Percentiles rank a stretch among this genome's conserved stretches.
These are phyloP conservation scores for Rhodotorula mucilaginosa DNA, from an alignment of 1,284 basidiomycete genomes.

Conservation along the genomic window DNA sequence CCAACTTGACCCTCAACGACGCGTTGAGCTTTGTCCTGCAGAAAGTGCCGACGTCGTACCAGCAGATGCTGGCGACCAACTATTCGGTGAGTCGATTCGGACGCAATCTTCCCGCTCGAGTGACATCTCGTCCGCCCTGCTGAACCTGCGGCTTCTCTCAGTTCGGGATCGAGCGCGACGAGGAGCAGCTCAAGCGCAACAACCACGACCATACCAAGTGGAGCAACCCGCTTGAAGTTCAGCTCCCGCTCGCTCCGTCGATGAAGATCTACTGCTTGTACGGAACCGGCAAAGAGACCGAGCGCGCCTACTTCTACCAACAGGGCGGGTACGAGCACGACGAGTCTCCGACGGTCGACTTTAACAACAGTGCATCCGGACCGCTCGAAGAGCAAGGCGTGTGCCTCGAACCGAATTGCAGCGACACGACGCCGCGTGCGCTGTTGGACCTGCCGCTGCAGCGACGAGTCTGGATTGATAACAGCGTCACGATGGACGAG, in stretches of 20 bases:
- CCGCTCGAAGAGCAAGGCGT: constrained; percentile 14
- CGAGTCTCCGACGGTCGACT: constrained; percentile 51
- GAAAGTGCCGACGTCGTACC: constrained; percentile 52
- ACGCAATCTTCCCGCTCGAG: too few relatives aligned
- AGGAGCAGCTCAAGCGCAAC: constrained; percentile 52
- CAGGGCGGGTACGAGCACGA: constrained; percentile 66
- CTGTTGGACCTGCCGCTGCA: constrained; percentile 62
- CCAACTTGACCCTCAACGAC: constrained; percentile 77
- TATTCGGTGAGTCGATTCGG: constrained; percentile 59
- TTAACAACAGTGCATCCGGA: not conserved
- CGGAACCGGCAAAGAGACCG: constrained; percentile 94
- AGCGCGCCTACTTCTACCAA: constrained; percentile 59
- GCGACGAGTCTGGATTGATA: constrained; percentile 76
- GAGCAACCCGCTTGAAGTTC: constrained; percentile 91
- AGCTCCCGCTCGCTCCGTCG: constrained; percentile 82
- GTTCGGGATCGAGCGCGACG: constrained; percentile 81
- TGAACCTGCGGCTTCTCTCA: not conserved
- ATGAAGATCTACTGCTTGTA: constrained; percentile 94
- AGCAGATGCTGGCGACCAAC: constrained; percentile 86
- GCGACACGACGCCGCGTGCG: constrained; percentile 51
- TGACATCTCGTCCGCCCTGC: too few relatives aligned
- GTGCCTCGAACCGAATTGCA: constrained; percentile 43
- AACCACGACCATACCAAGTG: constrained; percentile 61
- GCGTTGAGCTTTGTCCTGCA: constrained; percentile 67
- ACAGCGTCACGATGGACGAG: constrained; percentile 63